These are phyloP conservation scores for Gelatoporia subvermispora DNA, from an alignment of 768 basidiomycete species.

Conservation along the genomic window DNA sequence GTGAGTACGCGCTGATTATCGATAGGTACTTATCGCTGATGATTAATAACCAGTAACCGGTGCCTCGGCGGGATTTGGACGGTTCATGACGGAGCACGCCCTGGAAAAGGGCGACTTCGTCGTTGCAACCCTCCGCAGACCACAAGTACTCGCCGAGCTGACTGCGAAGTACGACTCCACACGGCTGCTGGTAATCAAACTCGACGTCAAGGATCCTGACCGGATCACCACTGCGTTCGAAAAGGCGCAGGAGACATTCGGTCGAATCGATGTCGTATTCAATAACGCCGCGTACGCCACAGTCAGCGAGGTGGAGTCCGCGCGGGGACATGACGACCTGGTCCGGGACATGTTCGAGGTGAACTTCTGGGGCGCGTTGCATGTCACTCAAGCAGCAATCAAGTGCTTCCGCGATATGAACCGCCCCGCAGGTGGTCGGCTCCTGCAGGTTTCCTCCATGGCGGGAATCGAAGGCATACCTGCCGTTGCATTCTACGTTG, in stretches of 20 bases:
- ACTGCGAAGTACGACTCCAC: conserved; percentile 6
- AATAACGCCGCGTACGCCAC: conserved; percentile 18
- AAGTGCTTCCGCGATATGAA: conserved; percentile 34
- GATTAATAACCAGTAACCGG: conserved; percentile 17
- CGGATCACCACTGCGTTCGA: conserved; percentile 12
- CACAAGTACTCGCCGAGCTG: conserved; percentile 17
- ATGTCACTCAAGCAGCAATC: conserved; percentile 24
- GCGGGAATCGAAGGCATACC: conserved; percentile 12
- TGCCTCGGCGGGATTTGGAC: conserved; percentile 19
- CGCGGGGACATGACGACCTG: conserved; percentile 5
- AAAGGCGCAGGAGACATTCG: conserved; percentile 8
- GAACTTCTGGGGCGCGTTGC: no score
- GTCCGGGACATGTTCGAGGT: no score
- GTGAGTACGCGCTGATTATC: conserved; percentile 2
- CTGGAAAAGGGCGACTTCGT: conserved; percentile 19
- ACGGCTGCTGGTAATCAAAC: conserved; percentile 13
- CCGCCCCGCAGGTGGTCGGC: conserved; percentile 28
- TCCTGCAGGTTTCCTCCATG: conserved; percentile 30
- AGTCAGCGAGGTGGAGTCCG: conserved; percentile 14
- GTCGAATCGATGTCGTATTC: conserved; percentile 18
- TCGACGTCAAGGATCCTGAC: conserved; percentile 15
- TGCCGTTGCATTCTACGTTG: conserved; percentile 8
- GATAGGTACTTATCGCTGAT: neutral
- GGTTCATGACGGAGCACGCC: conserved; percentile 11
- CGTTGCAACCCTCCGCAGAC: conserved; percentile 23